A percentile compares a stretch with the other conserved stretches of the same genome.
phyloP scores from a whole-genome alignment of 495 filamentous ascomycete genomes.

The Aspergillus coremiiformis region DNA sequence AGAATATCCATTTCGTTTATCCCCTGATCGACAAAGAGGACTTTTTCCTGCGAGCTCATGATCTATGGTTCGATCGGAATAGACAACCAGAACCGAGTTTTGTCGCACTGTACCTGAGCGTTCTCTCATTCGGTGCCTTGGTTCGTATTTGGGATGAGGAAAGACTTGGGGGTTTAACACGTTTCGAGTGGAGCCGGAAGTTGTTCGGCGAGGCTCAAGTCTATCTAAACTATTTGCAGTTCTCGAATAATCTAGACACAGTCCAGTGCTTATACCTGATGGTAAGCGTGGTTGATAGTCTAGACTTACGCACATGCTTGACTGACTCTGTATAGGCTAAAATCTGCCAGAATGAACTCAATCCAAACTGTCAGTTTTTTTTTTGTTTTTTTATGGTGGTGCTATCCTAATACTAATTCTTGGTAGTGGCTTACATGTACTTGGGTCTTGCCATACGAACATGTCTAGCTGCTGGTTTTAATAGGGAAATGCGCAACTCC shows the following conservation, averaged over 20 bases:
- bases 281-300: conserved; percentile 15
- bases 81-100: conserved; percentile 31
- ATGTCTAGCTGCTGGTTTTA: conserved; percentile 37
- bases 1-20: conserved; percentile 37
- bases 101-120: conserved; percentile 34
- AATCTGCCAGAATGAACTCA: conserved; percentile 39
- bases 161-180: conserved; percentile 26
- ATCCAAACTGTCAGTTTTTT: conserved; percentile 29
- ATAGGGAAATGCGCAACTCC: conserved; percentile 27
- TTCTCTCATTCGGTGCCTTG: conserved; percentile 33
- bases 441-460: conserved; percentile 35
- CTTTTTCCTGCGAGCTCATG: conserved; percentile 29
- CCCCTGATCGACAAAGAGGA: conserved; percentile 38
- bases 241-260: conserved; percentile 36
- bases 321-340: conserved; percentile 25
- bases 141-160: conserved; percentile 36
- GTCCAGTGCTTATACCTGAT: conserved; percentile 38
- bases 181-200: conserved; percentile 39
- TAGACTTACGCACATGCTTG: not conserved
- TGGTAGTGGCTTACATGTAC: conserved; percentile 40
- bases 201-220: conserved; percentile 36
- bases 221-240: conserved; percentile 29
- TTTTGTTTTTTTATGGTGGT: not conserved
- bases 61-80: conserved; percentile 30
- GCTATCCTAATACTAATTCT: not conserved